A percentile compares a stretch with the other conserved stretches of the same genome.
Evolutionary conservation across 2,329 filamentous ascomycete species (phyloP).

Genomic region (Trichoderma semiorbis): DNA sequence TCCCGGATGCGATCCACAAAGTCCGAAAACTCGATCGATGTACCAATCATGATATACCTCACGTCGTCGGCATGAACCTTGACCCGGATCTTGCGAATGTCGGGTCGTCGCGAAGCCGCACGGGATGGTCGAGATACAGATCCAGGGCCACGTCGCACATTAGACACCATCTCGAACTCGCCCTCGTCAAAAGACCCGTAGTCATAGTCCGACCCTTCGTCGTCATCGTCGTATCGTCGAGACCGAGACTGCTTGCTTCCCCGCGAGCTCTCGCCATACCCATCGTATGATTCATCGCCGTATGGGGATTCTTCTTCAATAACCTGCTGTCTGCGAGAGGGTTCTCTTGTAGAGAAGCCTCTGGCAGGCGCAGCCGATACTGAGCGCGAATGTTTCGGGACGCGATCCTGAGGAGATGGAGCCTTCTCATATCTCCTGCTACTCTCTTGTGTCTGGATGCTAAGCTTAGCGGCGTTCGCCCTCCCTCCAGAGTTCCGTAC

Average conservation of each 20-base stretch:
- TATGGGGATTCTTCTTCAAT: constrained; percentile 59
- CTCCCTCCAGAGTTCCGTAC: constrained; percentile 56
- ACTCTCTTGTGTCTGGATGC: constrained; percentile 54
- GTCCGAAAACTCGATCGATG: constrained; percentile 69
- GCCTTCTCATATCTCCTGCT: constrained; percentile 52
- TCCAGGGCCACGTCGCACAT: constrained; percentile 42
- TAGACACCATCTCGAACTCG: constrained; percentile 75
- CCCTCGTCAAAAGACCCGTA: constrained; percentile 68
- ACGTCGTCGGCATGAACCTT: constrained; percentile 93
- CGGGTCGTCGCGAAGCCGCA: constrained; percentile 57
- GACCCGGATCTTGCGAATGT: constrained; percentile 76
- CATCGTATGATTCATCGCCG: constrained; percentile 67
- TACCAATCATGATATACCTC: constrained; percentile 82
- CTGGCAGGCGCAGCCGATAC: constrained; percentile 40
- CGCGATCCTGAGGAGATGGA: constrained; percentile 20
- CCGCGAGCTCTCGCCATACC: constrained; percentile 45
- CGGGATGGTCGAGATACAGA: constrained; percentile 50
- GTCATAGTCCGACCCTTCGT: constrained; percentile 71
- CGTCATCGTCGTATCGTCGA: constrained; percentile 68
- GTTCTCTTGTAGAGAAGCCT: constrained; percentile 39
- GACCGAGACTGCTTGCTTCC: constrained; percentile 36
- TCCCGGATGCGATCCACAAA: constrained; percentile 76
- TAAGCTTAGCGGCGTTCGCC: constrained; percentile 60
- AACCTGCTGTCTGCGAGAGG: constrained; percentile 28
- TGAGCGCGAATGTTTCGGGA: constrained; percentile 42